Base-by-base conservation (phyloP, 2,329 filamentous ascomycete genomes). In the Colletotrichum tropicale region DNA sequence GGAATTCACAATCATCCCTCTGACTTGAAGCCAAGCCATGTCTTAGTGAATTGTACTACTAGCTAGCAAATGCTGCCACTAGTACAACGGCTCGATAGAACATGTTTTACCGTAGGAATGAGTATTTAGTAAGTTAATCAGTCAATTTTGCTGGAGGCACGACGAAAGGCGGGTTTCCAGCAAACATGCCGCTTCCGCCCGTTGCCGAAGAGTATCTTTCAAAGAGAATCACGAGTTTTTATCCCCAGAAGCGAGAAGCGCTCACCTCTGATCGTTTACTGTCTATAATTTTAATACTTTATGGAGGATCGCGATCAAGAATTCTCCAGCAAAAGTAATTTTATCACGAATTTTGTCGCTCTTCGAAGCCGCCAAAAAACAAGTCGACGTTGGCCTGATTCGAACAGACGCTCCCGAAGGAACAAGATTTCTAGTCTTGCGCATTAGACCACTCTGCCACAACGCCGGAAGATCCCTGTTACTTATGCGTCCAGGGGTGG, bases 381-480 rank as follows among this genome's bases (percentile, higher is more conserved):
- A 8, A 8, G 1, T 36, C 64, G 64, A 56, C 70, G 70, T 67
- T 71, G 70, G 70, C 70, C 62, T 71, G 62, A 71, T 71, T 71
- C 62, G 70, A 71, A 66, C 69, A 71, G 69, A 71, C 69, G 61
- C 69, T 71, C 69, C 69, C 69, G 61, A 71, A 71, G 69, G 69
- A 71, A 71, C 69, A 71, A 71, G 69, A 71, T 71, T 71, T 71
- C 69, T 71, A 71, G 69, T 71, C 69, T 71, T 71, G 69, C 69
- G 69, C 69, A 71, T 71, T 71, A 71, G 69, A 71, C 69, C 69
- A 71, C 61, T 71, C 69, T 71, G 69, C 69, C 69, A 71, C 69
- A 71, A 71, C 69, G 69, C 69, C 69, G n/a, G 34, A 60, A 6
- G 10, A 71, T 60, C 70, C 70, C 70, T 71, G 70, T 48, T 60